Conservation (phyloP, 768 basidiomycete species). For the Xerocomellus intermedius region DNA sequence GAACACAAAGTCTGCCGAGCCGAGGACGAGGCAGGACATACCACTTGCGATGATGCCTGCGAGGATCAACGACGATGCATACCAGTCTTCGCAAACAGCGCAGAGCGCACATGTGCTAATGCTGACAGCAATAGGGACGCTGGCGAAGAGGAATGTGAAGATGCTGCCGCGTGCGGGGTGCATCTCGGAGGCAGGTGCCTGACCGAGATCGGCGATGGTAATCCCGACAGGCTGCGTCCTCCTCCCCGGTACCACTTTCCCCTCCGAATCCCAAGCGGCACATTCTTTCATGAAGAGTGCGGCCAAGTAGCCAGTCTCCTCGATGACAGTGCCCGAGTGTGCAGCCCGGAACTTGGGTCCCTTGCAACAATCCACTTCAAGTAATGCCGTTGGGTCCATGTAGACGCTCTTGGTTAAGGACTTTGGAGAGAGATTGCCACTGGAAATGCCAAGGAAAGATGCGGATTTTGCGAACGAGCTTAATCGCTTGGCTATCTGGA, state of each 20-base stretch:
- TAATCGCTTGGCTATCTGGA: conserved; percentile 26
- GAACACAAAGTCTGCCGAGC: conserved; percentile 24
- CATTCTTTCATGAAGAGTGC: conserved; percentile 41
- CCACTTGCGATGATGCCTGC: conserved; percentile 33
- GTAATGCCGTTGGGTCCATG: conserved; percentile 4
- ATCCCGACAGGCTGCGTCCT: conserved; percentile 9
- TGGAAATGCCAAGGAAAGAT: background rate
- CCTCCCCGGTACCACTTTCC: conserved; percentile 9
- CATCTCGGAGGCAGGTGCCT: conserved; percentile 10
- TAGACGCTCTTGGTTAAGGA: conserved; percentile 12
- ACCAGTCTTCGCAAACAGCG: conserved; percentile 25
- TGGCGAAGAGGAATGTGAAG: conserved; percentile 10
- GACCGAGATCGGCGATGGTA: conserved; percentile 10
- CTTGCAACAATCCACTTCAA: conserved; percentile 11
- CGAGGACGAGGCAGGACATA: conserved; percentile 23
- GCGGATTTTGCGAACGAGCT: conserved; percentile 15
- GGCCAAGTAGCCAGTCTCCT: conserved; percentile 51
- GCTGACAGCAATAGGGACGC: conserved; percentile 23
- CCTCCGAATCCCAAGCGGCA: conserved; percentile 6
- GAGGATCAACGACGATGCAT: conserved; percentile 29
- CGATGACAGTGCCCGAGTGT: conserved; percentile 52
- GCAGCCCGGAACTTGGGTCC: conserved; percentile 75
- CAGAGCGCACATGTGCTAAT: conserved; percentile 20
- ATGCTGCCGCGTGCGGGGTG: background rate
- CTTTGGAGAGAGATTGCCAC: background rate